Evolutionary conservation across 108 stramenopile genomes (phyloP).

Genomic region (Seminavis robusta): DNA sequence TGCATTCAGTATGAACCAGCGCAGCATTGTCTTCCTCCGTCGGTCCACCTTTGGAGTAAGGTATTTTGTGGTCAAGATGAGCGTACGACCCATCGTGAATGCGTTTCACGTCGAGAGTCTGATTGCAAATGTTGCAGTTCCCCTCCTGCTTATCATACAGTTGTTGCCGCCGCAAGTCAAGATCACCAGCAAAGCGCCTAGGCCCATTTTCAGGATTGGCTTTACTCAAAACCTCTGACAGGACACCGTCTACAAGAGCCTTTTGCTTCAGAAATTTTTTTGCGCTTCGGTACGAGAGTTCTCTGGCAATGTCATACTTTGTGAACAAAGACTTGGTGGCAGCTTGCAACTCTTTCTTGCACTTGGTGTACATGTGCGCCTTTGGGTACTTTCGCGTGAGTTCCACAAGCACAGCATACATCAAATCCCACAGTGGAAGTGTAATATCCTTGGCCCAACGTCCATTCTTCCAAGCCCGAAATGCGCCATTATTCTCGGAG

Average conservation of each 20-base stretch:
- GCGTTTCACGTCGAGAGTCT: neutral
- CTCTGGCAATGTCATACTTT: no score
- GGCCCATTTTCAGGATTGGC: no score
- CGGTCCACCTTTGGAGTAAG: conserved; percentile 10
- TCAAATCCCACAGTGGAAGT: conserved; percentile 7
- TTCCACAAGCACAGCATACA: conserved; percentile 6
- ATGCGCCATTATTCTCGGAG: conserved; percentile 1
- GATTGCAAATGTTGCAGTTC: conserved; percentile 1
- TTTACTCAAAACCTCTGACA: no score
- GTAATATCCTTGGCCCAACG: neutral
- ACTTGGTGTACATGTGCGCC: neutral
- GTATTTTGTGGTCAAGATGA: conserved; percentile 12
- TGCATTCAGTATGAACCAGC: conserved; percentile 9
- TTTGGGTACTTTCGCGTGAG: neutral
- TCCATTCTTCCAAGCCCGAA: conserved; percentile 1
- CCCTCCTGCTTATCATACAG: conserved; percentile 2
- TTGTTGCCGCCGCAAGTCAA: no score
- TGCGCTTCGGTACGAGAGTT: neutral
- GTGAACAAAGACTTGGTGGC: neutral
- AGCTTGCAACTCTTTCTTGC: neutral
- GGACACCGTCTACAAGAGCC: no score
- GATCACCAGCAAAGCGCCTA: no score
- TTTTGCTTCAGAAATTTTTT: no score
- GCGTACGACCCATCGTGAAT: conserved; percentile 4
- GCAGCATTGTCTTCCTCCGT: conserved; percentile 5